Evolutionary conservation across 345 rosid species (phyloP), one percentile per base, ranked within the genome.

Genomic region (Citrus hindsii): DNA sequence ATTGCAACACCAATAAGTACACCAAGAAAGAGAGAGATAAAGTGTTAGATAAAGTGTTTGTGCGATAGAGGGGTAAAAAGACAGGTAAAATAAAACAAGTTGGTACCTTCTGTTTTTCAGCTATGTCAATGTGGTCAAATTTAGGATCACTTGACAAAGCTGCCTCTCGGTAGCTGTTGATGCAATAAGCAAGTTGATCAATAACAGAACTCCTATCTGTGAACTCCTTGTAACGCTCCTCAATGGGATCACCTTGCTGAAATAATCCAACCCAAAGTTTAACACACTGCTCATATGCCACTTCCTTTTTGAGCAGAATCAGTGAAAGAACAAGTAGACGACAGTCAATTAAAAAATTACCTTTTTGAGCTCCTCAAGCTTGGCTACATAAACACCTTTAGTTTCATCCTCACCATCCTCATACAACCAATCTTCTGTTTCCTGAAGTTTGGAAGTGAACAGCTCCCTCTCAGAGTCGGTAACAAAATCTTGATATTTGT

Each of bases 321-420:
- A 14, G 28, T 60, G 40, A 16, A 28, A 16, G 71, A 35, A 53
- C 9, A 9, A 38, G 4, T 6, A 42, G n/a, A 42, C n/a, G 16
- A 77, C 24, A 25, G 22, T 21, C 9, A 18, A n/a, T 42, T 25
- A 13, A 28, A 48, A 10, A 53, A 25, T 64, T 85, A 94, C 99
- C 97, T 90, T 93, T 83, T 94, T 94, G 25, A 97, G 98, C 82
- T 97, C 99, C 73, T 94, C 98, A 30, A 97, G 92, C 86, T 93
- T 97, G 7, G 98, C 93, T 82, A 93, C 77, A 73, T 97, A 97
- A 65, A 97, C 99, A 24, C 99, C 99, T 76, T 94, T 97, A 3
- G 97, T 94, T 86, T 97, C 99, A 83, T 97, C 99, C 72, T 97
- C 99, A 40, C 99, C 99, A 76, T 97, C 99, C 76, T 97, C 98